A percentile compares a stretch with the other conserved stretches of the same genome.
phyloP scores from a whole-genome alignment of 2,329 filamentous ascomycete species.

The Scytalidium lignicola region DNA sequence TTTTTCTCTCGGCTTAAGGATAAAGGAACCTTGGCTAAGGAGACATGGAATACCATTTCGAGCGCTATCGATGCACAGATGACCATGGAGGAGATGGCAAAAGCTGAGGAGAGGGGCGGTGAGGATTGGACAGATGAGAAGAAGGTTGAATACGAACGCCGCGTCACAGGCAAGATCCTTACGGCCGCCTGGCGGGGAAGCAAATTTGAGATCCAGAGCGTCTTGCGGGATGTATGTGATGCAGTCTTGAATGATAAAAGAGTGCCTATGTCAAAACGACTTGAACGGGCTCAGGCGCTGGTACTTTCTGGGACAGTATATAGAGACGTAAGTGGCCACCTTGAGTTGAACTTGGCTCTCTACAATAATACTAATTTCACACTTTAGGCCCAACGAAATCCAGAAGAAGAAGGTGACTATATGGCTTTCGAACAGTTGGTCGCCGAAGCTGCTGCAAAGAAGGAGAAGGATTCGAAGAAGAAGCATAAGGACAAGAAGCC shows the following conservation, averaged over 20 bases:
- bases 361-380: slow-evolving; percentile 7
- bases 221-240: slow-evolving; percentile 92
- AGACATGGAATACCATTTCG: slow-evolving; percentile 96
- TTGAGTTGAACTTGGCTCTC: not conserved
- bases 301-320: slow-evolving; percentile 87
- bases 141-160: slow-evolving; percentile 90
- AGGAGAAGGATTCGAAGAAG: slow-evolving; percentile 67
- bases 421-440: slow-evolving; percentile 98
- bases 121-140: slow-evolving; percentile 99
- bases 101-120: slow-evolving; percentile 87
- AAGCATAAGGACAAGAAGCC: slow-evolving; percentile 45
- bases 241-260: slow-evolving; percentile 73
- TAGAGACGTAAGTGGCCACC: slow-evolving; percentile 59
- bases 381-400: slow-evolving; percentile 73
- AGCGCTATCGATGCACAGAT: slow-evolving; percentile 96
- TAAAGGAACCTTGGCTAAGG: slow-evolving; percentile 94
- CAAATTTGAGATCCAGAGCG: slow-evolving; percentile 97
- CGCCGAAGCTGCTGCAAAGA: slow-evolving; percentile 92
- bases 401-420: slow-evolving; percentile 96
- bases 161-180: slow-evolving; percentile 95
- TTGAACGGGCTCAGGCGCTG: slow-evolving; percentile 87
- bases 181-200: slow-evolving; percentile 93
- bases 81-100: slow-evolving; percentile 98
- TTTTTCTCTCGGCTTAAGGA: slow-evolving; percentile 94
- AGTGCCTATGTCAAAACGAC: slow-evolving; percentile 74